Conservation (phyloP, 352 stramenopile genomes). For the Phytophthora colocasiae region DNA sequence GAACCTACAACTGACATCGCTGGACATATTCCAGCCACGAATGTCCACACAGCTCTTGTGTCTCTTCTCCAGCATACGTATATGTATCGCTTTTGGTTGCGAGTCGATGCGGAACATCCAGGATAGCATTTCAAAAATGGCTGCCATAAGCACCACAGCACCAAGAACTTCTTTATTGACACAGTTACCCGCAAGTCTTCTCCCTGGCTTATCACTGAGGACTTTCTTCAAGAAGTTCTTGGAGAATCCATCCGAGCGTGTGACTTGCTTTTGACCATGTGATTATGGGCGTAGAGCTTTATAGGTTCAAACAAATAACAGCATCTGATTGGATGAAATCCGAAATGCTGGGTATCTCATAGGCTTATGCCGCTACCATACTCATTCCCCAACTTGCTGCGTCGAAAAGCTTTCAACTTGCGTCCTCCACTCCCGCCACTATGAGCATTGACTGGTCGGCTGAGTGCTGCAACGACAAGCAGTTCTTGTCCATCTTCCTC, state of each 20-base stretch:
- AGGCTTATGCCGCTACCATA: neutral
- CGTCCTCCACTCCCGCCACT: neutral
- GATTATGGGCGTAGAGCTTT: neutral
- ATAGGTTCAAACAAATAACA: neutral
- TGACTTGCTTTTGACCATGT: conserved; percentile 13
- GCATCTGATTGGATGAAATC: conserved; percentile 6
- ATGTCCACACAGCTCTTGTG: too few species aligned
- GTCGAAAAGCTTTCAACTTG: neutral
- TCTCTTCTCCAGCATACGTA: too few species aligned
- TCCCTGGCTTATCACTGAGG: neutral
- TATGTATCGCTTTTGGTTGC: too few species aligned
- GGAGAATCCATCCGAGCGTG: conserved; percentile 26
- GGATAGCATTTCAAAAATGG: too few species aligned
- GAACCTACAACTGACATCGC: neutral
- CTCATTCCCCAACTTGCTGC: conserved; percentile 28
- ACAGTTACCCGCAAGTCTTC: neutral
- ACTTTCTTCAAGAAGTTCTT: neutral
- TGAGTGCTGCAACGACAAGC: conserved; percentile 90
- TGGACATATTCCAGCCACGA: too few species aligned
- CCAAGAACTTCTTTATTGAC: too few species aligned
- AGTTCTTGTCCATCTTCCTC: conserved; percentile 89
- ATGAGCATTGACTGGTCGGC: conserved; percentile 67
- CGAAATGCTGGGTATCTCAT: conserved; percentile 14
- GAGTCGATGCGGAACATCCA: too few species aligned
- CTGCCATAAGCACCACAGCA: too few species aligned